Conservation (phyloP, 768 basidiomycete genomes). For the Suillus decipiens region DNA sequence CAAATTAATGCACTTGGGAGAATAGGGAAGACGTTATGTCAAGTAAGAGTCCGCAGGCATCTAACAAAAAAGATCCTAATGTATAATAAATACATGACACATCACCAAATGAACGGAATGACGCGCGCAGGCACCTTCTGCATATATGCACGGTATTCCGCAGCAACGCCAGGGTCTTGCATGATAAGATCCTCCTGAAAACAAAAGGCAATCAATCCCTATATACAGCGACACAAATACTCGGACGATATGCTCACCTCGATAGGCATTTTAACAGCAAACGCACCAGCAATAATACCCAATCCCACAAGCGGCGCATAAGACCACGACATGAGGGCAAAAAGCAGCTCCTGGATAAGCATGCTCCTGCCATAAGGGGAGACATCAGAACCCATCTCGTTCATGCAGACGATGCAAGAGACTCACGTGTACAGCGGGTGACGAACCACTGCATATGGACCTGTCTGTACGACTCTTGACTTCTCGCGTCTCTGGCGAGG, state of each 20-base stretch:
- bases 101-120: conserved; percentile 35
- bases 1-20: too few relatives aligned
- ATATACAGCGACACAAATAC: too few relatives aligned
- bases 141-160: conserved; percentile 34
- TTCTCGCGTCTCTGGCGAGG: conserved; percentile 31
- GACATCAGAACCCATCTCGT: conserved; percentile 12
- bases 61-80: too few relatives aligned
- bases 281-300: conserved; percentile 23
- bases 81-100: neutral
- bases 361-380: neutral
- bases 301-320: conserved; percentile 34
- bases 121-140: conserved; percentile 29
- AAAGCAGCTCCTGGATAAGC: neutral
- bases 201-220: too few relatives aligned
- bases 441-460: conserved; percentile 39
- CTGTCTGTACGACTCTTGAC: conserved; percentile 27
- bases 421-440: conserved; percentile 38
- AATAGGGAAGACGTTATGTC: too few relatives aligned
- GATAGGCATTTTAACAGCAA: conserved; percentile 36
- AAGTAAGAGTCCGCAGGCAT: too few relatives aligned
- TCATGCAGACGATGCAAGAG: neutral
- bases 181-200: conserved; percentile 32
- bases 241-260: conserved; percentile 25
- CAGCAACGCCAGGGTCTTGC: conserved; percentile 23
- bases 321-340: conserved; percentile 27